Conservation (phyloP, 768 basidiomycete genomes). For the Cyclocybe cylindracea region DNA sequence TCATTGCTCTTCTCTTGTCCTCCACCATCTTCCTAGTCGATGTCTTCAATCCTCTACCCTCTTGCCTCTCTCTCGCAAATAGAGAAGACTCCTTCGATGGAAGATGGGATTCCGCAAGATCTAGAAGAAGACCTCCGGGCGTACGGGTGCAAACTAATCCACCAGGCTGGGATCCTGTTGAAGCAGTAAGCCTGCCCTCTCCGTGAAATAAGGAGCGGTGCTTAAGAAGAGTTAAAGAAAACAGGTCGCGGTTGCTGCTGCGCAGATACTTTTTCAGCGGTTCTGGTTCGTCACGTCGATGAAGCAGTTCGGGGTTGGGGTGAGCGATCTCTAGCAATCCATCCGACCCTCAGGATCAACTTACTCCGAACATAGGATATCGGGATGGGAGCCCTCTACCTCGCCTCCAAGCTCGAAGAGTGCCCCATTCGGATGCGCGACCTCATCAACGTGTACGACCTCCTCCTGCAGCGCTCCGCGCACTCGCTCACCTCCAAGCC, state of each 20-base stretch:
- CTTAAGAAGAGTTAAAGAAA: constrained; percentile 57
- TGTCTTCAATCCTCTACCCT: constrained; percentile 67
- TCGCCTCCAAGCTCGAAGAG: constrained; percentile 91
- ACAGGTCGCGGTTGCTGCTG: constrained; percentile 95
- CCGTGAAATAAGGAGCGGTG: background rate
- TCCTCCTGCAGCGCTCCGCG: constrained; percentile 74
- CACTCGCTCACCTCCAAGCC: constrained; percentile 45
- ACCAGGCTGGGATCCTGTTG: constrained; percentile 90
- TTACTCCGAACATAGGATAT: constrained; percentile 57
- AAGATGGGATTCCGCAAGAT: constrained; percentile 79
- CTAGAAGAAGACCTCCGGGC: constrained; percentile 89
- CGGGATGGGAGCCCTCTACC: constrained; percentile 85
- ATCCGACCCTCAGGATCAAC: constrained; percentile 4
- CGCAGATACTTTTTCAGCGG: constrained; percentile 93
- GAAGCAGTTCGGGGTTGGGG: constrained; percentile 92
- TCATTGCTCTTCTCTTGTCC: too few relatives aligned
- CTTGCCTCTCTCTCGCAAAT: constrained; percentile 83
- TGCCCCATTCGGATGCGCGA: constrained; percentile 91
- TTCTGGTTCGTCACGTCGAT: constrained; percentile 97
- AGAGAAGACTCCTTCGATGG: constrained; percentile 73
- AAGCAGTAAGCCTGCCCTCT: constrained; percentile 64
- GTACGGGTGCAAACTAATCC: constrained; percentile 92
- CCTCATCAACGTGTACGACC: constrained; percentile 91
- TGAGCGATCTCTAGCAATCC: constrained; percentile 36
- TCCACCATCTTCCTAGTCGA: constrained; percentile 12